Percentiles rank a stretch among this genome's conserved stretches.
These are phyloP conservation scores for Cercospora sesami DNA, from an alignment of 2,329 filamentous ascomycete species.

Conservation along the genomic window DNA sequence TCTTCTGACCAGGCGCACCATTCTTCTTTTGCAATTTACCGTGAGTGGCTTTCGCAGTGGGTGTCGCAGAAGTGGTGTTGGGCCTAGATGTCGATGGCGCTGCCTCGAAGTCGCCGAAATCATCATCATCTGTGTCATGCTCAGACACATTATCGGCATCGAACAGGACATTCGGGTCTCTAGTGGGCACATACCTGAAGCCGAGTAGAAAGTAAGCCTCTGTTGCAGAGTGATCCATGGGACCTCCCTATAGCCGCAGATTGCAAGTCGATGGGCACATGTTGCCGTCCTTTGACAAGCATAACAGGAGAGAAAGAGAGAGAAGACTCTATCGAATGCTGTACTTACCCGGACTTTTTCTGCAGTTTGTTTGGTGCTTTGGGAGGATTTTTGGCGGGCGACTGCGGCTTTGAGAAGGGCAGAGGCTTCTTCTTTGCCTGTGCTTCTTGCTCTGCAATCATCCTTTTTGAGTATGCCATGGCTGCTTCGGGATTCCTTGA, in stretches of 20 bases:
- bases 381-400: constrained; percentile 14
- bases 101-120: constrained; percentile 40
- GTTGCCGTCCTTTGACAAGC: not conserved
- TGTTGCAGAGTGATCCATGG: not conserved
- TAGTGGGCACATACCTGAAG: constrained; percentile 25
- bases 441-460: constrained; percentile 34
- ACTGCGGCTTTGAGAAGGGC: constrained; percentile 6
- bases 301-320: not conserved
- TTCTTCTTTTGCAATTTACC: constrained; percentile 15
- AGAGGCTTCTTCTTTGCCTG: constrained; percentile 15
- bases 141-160: constrained; percentile 36
- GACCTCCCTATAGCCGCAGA: not conserved
- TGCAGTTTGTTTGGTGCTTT: constrained; percentile 29
- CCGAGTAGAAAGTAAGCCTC: not conserved
- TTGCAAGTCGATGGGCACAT: not conserved
- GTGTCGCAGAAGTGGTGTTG: not conserved
- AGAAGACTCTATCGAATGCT: not conserved
- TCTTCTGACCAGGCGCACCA: not conserved
- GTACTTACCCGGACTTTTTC: constrained; percentile 28
- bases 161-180: constrained; percentile 37
- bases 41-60: not conserved
- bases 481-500: constrained; percentile 39
- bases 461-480: constrained; percentile 39
- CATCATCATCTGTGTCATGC: constrained; percentile 33
- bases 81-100: constrained; percentile 3